Base-by-base conservation (phyloP, 352 stramenopile species). In the Pythium vanterpoolii region DNA sequence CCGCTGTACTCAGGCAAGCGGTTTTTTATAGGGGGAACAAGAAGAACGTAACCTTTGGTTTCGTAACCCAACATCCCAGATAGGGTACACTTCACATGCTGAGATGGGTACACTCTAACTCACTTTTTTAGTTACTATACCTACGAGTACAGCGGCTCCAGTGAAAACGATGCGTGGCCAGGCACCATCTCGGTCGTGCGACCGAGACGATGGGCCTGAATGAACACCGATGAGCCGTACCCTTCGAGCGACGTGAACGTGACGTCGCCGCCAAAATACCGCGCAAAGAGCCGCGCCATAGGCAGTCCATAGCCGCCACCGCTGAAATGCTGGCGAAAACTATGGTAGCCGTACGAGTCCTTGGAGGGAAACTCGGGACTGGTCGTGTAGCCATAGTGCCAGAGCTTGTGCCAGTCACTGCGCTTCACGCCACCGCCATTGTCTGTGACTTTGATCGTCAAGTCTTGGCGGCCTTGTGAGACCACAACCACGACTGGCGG, bases 321-420 rank as follows among this genome's bases (percentile, higher is more conserved):
- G 42, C 92, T 96, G 51, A 98, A 90, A 28, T 97, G 95, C 48
- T 90, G 59, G 4, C 81, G 74, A 57, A 91, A 92, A 67, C 69
- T 89, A 60, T 75, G 91, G 76, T 77, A 90, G 64, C 72, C 79
- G 64, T 84, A 78, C 43, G 73, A 73, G 38, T 83, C 70, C 42
- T 78, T 74, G 18, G 79, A 66, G 11, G 80, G 79, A 39, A 70
- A 86, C 56, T 76, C 58, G 43, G 71, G 61, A 30, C 96, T 98
- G 9, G 97, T 99, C n/a, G 97, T 99, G 77, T 99, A 99, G 27
- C 99, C 84, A 67, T 99, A 99, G 49, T 93, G 95, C 95, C 96
- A 99, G 63, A 99, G 93, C 56, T 97, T 95, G 36, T 93, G 87
- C 84, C 98, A 98, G 46, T 98, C 90, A 64, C 87, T 98, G 30